These are phyloP conservation scores for Eremothecium coryli DNA, from an alignment of 1,139 yeast genomes.

Conservation along the genomic window DNA sequence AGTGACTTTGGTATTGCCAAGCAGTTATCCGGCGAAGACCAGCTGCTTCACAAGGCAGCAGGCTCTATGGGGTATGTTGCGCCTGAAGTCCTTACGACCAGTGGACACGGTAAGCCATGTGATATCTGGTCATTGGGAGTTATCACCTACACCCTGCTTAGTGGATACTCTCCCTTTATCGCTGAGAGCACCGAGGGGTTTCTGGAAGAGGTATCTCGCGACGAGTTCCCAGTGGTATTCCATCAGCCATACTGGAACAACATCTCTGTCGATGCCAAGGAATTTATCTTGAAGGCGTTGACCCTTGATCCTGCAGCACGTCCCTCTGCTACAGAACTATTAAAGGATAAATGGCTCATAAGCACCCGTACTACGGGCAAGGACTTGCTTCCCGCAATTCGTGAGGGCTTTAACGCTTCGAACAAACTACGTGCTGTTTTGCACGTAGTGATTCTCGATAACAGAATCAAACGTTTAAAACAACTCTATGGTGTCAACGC, in stretches of 20 bases:
- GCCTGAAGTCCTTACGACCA: slow-evolving; percentile 71
- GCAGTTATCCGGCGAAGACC: slow-evolving; percentile 46
- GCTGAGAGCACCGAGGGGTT: slow-evolving; percentile 79
- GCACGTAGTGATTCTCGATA: slow-evolving; percentile 67
- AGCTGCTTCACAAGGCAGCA: slow-evolving; percentile 66
- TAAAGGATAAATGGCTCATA: slow-evolving; percentile 64
- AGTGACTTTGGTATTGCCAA: slow-evolving; percentile 95
- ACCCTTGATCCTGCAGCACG: slow-evolving; percentile 56
- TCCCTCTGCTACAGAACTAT: slow-evolving; percentile 55
- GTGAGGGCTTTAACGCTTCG: slow-evolving; percentile 75
- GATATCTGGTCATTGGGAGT: slow-evolving; percentile 93
- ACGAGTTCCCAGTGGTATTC: slow-evolving; percentile 55
- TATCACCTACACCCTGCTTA: slow-evolving; percentile 76
- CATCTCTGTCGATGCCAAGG: slow-evolving; percentile 65
- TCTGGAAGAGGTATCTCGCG: slow-evolving; percentile 66
- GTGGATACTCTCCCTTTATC: slow-evolving; percentile 89
- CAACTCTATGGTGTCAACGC: slow-evolving; percentile 25
- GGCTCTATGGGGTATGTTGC: slow-evolving; percentile 94
- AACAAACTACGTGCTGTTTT: slow-evolving; percentile 79
- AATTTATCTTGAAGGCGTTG: slow-evolving; percentile 59
- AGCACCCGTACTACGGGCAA: slow-evolving; percentile 39
- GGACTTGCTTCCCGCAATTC: slow-evolving; percentile 64
- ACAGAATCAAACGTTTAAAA: slow-evolving; percentile 61
- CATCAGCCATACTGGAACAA: slow-evolving; percentile 82
- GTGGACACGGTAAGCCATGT: slow-evolving; percentile 86